phyloP scores from a whole-genome alignment of 1,139 yeast species.

The Schwanniomyces etchellsii region DNA sequence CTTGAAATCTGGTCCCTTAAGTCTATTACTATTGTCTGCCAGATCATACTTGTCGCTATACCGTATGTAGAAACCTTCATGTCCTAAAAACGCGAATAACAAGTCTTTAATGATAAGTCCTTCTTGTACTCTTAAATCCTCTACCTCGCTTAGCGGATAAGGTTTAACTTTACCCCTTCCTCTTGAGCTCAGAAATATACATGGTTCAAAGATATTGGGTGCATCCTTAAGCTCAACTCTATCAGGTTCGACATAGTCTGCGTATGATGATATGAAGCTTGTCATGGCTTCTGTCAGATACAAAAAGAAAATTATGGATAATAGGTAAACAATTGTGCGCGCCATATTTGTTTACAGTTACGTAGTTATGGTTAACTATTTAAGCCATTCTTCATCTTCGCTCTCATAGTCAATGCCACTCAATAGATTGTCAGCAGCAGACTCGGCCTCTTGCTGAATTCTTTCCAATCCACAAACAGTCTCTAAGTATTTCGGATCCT shows the following conservation, averaged over 20 bases:
- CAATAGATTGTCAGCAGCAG: conserved; percentile 38
- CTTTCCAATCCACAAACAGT: conserved; percentile 69
- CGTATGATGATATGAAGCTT: conserved; percentile 9
- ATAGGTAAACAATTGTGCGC: conserved; percentile 1
- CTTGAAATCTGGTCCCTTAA: conserved; percentile 71
- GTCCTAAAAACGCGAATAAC: conserved; percentile 62
- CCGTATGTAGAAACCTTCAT: conserved; percentile 74
- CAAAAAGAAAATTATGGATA: conserved; percentile 1
- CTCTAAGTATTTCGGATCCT: conserved; percentile 63
- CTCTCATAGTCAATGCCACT: conserved; percentile 37
- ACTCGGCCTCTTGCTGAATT: conserved; percentile 71
- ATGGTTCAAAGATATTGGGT: conserved; percentile 16
- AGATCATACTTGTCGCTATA: conserved; percentile 60
- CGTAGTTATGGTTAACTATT: background rate
- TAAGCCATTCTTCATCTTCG: conserved; percentile 18
- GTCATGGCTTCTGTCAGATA: conserved; percentile 10
- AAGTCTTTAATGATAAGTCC: conserved; percentile 68
- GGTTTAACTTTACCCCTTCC: conserved; percentile 25
- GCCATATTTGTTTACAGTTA: background rate
- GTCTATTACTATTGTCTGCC: conserved; percentile 20
- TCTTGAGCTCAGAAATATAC: conserved; percentile 10
- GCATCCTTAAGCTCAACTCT: conserved; percentile 11
- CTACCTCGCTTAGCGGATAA: conserved; percentile 37
- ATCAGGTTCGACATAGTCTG: conserved; percentile 10
- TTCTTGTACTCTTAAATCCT: conserved; percentile 56